Evolutionary conservation across 352 stramenopile species (phyloP), one percentile per base, ranked within the genome.

Genomic region (Phytopythium litorale): DNA sequence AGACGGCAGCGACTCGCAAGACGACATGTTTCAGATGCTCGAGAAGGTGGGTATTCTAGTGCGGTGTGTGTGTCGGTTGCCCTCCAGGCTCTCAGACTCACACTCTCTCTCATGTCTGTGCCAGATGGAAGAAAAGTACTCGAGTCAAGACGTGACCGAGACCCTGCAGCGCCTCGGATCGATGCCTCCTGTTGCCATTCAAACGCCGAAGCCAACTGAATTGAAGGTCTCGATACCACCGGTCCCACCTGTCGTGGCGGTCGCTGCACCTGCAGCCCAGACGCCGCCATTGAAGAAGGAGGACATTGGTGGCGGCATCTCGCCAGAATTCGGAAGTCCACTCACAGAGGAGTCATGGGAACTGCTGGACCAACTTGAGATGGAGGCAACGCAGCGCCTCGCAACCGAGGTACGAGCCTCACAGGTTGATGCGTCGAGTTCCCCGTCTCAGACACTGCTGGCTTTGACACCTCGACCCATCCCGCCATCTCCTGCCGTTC

Each of bases 291-390:
- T 46, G 7, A 43, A 46, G 38, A 63, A 57, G 19, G 65, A 57
- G 19, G 65, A 62, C 35, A 46, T 53, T 40, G 28, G 54, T 3
- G 51, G 51, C n/a, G 23, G 32, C 19, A 38, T 78, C 56, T 71
- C 69, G 16, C 56, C 64, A 12, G 82, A 91, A 40, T 75, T 78
- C 28, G 86, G 84, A 38, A 81, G 75, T 23, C 79, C 85, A 32
- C 73, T 94, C n/a, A 91, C 83, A 5, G 79, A 87, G 21, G 86
- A 94, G 43, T 88, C 81, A 33, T 94, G 83, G 84, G 79, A 86
- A 15, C 56, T 89, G 43, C 52, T 93, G 13, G 84, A 94, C 30
- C 78, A 91, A 53, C 25, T 93, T 15, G 73, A 88, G 62, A 80
- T 78, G 33, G 63, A 92, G 75, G 75, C 76, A 4, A 83, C 63